These are phyloP conservation scores for Garcia nutans DNA, from an alignment of 345 rosid species.

Conservation along the genomic window DNA sequence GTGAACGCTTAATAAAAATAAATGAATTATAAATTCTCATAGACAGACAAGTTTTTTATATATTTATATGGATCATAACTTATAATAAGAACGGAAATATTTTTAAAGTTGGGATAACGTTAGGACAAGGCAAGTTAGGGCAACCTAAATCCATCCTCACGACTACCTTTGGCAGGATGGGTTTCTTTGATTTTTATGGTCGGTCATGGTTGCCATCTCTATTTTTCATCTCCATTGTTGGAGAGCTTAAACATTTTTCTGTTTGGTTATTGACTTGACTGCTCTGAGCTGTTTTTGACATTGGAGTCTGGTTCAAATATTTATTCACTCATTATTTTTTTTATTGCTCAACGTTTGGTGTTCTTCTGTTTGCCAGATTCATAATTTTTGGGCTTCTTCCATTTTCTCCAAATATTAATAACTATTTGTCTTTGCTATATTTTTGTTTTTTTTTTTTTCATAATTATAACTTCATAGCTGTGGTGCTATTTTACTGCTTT, in stretches of 20 bases:
- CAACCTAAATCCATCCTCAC: too few relatives aligned
- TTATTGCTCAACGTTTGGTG: neutral
- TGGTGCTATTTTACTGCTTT: slow-evolving; percentile 1
- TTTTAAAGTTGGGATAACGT: too few relatives aligned
- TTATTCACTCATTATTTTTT: neutral
- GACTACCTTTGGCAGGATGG: too few relatives aligned
- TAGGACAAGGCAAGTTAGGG: too few relatives aligned
- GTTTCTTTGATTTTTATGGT: too few relatives aligned
- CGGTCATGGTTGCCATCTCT: too few relatives aligned
- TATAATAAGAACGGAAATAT: too few relatives aligned
- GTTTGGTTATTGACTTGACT: neutral
- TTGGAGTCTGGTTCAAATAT: neutral
- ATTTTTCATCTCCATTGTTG: neutral
- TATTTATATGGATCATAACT: too few relatives aligned
- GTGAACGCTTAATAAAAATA: too few relatives aligned
- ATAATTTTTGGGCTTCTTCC: neutral
- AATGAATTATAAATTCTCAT: too few relatives aligned
- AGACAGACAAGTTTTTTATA: too few relatives aligned
- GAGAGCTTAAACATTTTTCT: neutral
- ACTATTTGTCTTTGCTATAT: slow-evolving; percentile 4
- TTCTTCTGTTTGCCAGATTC: neutral
- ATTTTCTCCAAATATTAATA: neutral
- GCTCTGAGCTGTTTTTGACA: neutral
- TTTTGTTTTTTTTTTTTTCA: too few relatives aligned
- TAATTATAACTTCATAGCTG: neutral